Conservation (phyloP, 306 rosid genomes). For the Neltuma alba region DNA sequence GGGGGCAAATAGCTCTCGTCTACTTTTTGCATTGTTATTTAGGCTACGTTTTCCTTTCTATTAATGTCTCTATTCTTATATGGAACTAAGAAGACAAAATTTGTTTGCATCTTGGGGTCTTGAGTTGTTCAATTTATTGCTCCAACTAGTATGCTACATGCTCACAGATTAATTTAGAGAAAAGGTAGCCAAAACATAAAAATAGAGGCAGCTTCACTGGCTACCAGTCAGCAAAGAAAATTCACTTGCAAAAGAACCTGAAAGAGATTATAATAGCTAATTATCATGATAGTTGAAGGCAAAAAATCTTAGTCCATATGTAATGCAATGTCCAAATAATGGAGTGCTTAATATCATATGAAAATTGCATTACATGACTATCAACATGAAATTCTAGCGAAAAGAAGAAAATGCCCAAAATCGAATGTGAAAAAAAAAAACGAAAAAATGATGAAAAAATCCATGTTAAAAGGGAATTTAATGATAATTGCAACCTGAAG, state of each 20-base stretch:
- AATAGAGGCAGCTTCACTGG: background rate
- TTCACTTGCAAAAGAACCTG: background rate
- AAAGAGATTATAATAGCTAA: background rate
- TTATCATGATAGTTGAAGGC: conserved; percentile 6
- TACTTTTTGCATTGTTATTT: background rate
- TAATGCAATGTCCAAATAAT: background rate
- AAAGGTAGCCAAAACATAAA: background rate
- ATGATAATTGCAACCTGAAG: conserved; percentile 67
- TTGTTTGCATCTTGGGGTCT: background rate
- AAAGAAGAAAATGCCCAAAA: conserved; percentile 23
- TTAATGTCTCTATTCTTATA: background rate
- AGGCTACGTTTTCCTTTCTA: background rate
- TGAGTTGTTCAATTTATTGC: conserved; percentile 1
- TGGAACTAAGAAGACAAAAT: background rate
- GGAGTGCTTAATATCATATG: background rate
- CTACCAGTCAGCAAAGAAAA: background rate
- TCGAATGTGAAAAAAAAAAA: background rate
- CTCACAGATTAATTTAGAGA: conserved; percentile 19
- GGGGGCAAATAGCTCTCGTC: background rate
- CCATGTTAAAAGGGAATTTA: conserved; percentile 22
- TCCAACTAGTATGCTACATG: background rate
- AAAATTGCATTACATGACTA: background rate
- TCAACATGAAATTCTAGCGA: conserved; percentile 12
- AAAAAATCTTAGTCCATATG: background rate
- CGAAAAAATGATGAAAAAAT: background rate